Percentiles rank a stretch among this genome's conserved stretches.
These are phyloP conservation scores for Verticillium alfalfae DNA, from an alignment of 2,329 filamentous ascomycete genomes.

Conservation along the genomic window DNA sequence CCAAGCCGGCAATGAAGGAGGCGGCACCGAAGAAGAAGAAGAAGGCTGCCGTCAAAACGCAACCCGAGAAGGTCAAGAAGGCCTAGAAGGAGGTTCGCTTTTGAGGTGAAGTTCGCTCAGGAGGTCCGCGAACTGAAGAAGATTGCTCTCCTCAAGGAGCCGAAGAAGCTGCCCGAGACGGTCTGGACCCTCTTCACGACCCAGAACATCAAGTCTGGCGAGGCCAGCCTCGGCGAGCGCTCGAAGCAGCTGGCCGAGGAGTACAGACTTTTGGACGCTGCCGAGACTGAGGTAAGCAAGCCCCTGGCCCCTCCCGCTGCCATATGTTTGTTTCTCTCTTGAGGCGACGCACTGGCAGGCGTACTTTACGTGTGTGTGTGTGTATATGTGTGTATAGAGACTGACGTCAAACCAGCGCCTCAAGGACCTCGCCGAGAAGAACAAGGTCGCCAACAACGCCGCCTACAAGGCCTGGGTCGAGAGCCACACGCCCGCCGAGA, in stretches of 20 bases:
- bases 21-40: slow-evolving; percentile 7
- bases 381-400: background rate
- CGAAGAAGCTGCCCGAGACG: slow-evolving; percentile 21
- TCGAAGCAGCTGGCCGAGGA: slow-evolving; percentile 20
- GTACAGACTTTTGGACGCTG: slow-evolving; percentile 32
- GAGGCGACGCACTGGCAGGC: too few relatives aligned
- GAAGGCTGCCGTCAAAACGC: too few relatives aligned
- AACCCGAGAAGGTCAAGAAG: slow-evolving; percentile 21
- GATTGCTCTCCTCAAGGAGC: slow-evolving; percentile 33
- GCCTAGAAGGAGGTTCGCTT: slow-evolving; percentile 25
- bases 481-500: slow-evolving; percentile 28
- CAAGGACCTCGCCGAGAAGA: slow-evolving; percentile 24
- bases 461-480: slow-evolving; percentile 43
- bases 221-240: slow-evolving; percentile 8
- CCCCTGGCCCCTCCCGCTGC: too few relatives aligned
- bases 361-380: too few relatives aligned
- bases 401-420: slow-evolving; percentile 24
- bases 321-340: background rate
- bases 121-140: slow-evolving; percentile 30
- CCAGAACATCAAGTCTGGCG: slow-evolving; percentile 20
- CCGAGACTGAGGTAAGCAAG: slow-evolving; percentile 37
- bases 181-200: slow-evolving; percentile 32
- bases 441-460: slow-evolving; percentile 33
- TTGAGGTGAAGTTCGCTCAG: slow-evolving; percentile 29
- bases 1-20: slow-evolving; percentile 5